phyloP scores from a whole-genome alignment of 176 grass and related monocot genomes.

The Thalia dealbata region DNA sequence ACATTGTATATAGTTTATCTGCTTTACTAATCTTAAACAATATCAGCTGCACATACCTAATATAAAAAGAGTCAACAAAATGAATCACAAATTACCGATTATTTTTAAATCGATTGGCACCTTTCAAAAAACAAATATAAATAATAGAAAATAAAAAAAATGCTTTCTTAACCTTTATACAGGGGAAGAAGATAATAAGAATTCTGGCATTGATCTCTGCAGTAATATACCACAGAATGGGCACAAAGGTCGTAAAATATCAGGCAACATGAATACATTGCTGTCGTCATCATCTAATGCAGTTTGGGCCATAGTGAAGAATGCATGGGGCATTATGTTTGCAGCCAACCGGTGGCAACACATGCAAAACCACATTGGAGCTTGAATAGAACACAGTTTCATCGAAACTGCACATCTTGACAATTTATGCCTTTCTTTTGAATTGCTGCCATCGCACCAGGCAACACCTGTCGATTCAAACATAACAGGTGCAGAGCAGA shows the following conservation, averaged over 20 bases:
- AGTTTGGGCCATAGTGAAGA: conserved; percentile 35
- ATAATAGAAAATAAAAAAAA: not conserved
- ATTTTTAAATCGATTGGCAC: too few species aligned
- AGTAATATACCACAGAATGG: conserved; percentile 56
- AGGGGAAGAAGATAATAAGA: conserved; percentile 38
- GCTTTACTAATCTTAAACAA: too few species aligned
- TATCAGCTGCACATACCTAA: too few species aligned
- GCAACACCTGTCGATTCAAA: conserved; percentile 48
- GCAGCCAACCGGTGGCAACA: conserved; percentile 44
- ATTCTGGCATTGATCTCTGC: conserved; percentile 46
- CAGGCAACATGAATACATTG: conserved; percentile 4
- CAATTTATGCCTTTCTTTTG: conserved; percentile 39
- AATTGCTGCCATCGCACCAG: conserved; percentile 24
- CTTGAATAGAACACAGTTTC: conserved; percentile 35
- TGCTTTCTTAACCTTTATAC: conserved; percentile 26
- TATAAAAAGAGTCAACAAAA: too few species aligned
- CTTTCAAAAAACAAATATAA: not conserved
- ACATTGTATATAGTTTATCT: too few species aligned
- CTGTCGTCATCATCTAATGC: conserved; percentile 13
- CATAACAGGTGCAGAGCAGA: conserved; percentile 41
- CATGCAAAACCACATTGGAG: conserved; percentile 53
- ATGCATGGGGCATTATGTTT: conserved; percentile 31
- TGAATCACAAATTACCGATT: too few species aligned
- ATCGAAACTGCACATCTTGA: conserved; percentile 49
- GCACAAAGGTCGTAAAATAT: conserved; percentile 20